A percentile compares a stretch with the other conserved stretches of the same genome.
These are phyloP conservation scores for Knufia petricola DNA, from an alignment of 2,329 filamentous ascomycete species.

Conservation along the genomic window DNA sequence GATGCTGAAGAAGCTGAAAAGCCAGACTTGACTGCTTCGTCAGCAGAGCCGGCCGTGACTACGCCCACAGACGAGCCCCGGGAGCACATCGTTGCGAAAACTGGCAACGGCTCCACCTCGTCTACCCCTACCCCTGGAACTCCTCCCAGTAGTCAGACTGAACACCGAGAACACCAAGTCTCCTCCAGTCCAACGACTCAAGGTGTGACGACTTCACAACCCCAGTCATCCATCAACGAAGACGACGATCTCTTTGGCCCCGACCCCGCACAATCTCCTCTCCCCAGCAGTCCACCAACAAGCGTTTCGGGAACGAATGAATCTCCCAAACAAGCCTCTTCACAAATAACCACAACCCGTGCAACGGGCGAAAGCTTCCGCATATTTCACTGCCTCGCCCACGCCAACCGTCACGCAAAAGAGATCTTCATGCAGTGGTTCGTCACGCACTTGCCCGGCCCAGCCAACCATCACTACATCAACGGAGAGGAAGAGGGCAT, in stretches of 20 bases:
- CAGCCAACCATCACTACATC: slow-evolving; percentile 16
- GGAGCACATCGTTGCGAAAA: too few species aligned
- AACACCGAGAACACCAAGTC: too few species aligned
- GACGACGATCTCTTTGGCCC: slow-evolving; percentile 11
- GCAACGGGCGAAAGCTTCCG: slow-evolving; percentile 10
- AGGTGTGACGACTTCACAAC: background rate
- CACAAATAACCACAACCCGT: slow-evolving; percentile 1
- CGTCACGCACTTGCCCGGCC: slow-evolving; percentile 13
- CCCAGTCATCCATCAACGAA: background rate
- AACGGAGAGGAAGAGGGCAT: slow-evolving; percentile 15
- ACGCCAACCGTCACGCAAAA: slow-evolving; percentile 20
- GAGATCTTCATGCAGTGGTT: slow-evolving; percentile 19
- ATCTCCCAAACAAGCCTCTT: background rate
- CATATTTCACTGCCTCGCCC: slow-evolving; percentile 13
- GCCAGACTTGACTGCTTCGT: background rate
- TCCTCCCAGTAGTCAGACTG: too few species aligned
- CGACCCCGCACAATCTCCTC: background rate
- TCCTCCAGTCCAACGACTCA: too few species aligned
- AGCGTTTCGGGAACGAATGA: too few species aligned
- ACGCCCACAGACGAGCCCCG: background rate
- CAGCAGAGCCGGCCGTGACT: background rate
- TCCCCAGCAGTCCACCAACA: background rate
- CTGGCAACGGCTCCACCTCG: too few species aligned
- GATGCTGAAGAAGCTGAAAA: background rate
- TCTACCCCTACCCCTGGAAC: too few species aligned